These are phyloP conservation scores for Sarocladium brachiariae DNA, from an alignment of 2,329 filamentous ascomycete genomes.

Conservation along the genomic window DNA sequence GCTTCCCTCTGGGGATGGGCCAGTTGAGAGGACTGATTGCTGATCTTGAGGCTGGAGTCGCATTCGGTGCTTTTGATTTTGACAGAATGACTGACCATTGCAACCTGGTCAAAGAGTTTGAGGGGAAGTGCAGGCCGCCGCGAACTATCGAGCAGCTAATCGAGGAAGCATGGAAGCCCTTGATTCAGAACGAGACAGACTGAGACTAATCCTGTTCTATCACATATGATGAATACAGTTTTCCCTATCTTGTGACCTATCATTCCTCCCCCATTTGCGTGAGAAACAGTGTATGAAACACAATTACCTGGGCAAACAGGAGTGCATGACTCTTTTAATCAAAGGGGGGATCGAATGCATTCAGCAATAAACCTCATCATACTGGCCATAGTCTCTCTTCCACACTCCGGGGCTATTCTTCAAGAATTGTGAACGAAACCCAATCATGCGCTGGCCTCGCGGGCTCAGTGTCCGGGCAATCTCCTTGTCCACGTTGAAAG, in stretches of 20 bases:
- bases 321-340: background rate
- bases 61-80: constrained; percentile 24
- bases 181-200: background rate
- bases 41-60: constrained; percentile 24
- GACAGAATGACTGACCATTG: constrained; percentile 3
- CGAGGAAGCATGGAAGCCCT: constrained; percentile 6
- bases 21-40: constrained; percentile 21
- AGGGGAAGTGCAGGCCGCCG: background rate
- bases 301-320: background rate
- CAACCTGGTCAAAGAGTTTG: constrained; percentile 7
- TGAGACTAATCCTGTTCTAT: background rate
- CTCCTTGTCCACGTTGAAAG: constrained; percentile 12
- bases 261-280: background rate
- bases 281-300: background rate
- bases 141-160: constrained; percentile 5
- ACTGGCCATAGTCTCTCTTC: constrained; percentile 12
- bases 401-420: constrained; percentile 13
- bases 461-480: constrained; percentile 10
- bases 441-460: constrained; percentile 13
- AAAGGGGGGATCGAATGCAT: background rate
- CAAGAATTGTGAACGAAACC: constrained; percentile 14
- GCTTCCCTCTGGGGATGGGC: constrained; percentile 20
- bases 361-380: constrained; percentile 12
- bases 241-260: background rate
- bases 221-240: background rate